phyloP scores from a whole-genome alignment of 805 yeast genomes.

The Clavispora fructus region DNA sequence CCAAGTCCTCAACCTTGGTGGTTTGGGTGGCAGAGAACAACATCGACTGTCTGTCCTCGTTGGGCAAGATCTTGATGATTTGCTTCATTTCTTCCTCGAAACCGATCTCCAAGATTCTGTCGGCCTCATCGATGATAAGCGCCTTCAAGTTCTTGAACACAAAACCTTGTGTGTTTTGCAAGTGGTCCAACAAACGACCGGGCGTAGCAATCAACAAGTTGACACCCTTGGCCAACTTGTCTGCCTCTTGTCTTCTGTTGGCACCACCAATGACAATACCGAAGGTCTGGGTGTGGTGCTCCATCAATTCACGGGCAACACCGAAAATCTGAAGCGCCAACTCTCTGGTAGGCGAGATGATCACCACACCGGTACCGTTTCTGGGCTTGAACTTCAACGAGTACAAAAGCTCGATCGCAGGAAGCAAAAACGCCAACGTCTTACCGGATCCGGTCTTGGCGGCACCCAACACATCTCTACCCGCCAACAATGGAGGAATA shows the following conservation, averaged over 20 bases:
- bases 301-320: conserved; percentile 93
- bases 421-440: conserved; percentile 90
- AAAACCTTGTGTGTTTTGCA: conserved; percentile 92
- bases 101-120: conserved; percentile 94
- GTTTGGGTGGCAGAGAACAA: conserved; percentile 99
- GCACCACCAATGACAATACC: conserved; percentile 99
- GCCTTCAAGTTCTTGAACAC: conserved; percentile 93
- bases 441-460: conserved; percentile 99
- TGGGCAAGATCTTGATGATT: conserved; percentile 88
- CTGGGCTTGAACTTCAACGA: conserved; percentile 93
- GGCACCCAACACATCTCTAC: conserved; percentile 97
- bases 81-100: conserved; percentile 99
- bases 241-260: conserved; percentile 95
- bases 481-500: conserved; percentile 93
- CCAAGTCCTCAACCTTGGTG: conserved; percentile 96
- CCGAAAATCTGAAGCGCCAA: conserved; percentile 96
- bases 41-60: conserved; percentile 92
- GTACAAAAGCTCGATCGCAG: conserved; percentile 90
- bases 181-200: conserved; percentile 92
- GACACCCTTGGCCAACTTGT: conserved; percentile 88
- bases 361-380: conserved; percentile 96
- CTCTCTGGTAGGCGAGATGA: conserved; percentile 96
- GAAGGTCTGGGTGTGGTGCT: conserved; percentile 83
- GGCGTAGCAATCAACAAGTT: conserved; percentile 95
- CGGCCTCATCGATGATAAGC: conserved; percentile 95